phyloP scores from a whole-genome alignment of 768 basidiomycete species.

The Trametes cingulata region DNA sequence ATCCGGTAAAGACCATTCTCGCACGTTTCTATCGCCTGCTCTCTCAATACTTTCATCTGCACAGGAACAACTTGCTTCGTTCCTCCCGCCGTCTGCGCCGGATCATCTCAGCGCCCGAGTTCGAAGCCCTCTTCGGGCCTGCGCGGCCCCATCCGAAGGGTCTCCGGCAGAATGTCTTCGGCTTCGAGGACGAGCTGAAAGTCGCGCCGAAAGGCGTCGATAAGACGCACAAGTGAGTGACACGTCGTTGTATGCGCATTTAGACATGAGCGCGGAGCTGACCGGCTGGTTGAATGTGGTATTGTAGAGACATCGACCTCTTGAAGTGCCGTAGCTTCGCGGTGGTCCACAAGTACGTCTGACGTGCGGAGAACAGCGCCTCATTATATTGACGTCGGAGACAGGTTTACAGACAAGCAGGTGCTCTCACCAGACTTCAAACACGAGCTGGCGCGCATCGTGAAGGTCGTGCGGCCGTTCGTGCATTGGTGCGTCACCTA shows the following conservation, averaged over 20 bases:
- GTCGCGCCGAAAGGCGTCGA: constrained; percentile 87
- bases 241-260: not conserved
- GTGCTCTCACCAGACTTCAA: constrained; percentile 69
- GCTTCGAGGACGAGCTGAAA: constrained; percentile 85
- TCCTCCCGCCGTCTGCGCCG: constrained; percentile 62
- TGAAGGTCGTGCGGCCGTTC: constrained; percentile 64
- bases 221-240: constrained; percentile 71
- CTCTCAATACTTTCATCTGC: not conserved
- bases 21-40: not conserved
- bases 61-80: constrained; percentile 62
- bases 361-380: not conserved
- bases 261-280: not conserved
- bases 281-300: not conserved
- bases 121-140: constrained; percentile 77
- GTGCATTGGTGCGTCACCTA: constrained; percentile 64
- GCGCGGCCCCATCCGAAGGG: constrained; percentile 64
- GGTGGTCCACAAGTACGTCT: constrained; percentile 57
- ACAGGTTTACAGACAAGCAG: constrained; percentile 73
- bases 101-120: constrained; percentile 66
- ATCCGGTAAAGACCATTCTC: constrained; percentile 48
- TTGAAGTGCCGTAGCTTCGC: constrained; percentile 81
- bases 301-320: constrained; percentile 85
- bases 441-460: constrained; percentile 56
- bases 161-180: constrained; percentile 76
- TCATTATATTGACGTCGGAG: not conserved